A percentile compares a stretch with the other conserved stretches of the same genome.
These are phyloP conservation scores for Cyberlindnera xylosilytica DNA, from an alignment of 805 yeast genomes.

Conservation along the genomic window DNA sequence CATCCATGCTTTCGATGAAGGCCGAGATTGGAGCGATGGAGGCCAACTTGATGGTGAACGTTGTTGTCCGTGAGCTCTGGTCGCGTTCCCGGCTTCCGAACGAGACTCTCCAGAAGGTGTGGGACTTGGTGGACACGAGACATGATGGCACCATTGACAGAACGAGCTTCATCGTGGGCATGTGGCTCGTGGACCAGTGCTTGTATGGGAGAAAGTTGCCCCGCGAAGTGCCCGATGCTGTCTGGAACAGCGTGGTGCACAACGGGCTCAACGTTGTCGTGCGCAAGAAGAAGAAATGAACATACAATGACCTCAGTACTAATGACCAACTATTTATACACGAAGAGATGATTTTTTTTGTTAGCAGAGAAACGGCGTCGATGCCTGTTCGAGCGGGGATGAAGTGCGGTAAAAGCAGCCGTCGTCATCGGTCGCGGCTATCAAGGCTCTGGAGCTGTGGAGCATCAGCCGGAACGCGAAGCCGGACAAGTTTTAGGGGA, in stretches of 20 bases:
- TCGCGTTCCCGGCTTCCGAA: slow-evolving; percentile 66
- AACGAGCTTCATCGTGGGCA: slow-evolving; percentile 88
- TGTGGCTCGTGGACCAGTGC: slow-evolving; percentile 97
- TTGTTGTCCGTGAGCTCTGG: slow-evolving; percentile 80
- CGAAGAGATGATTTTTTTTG: too few species aligned
- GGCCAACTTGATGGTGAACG: slow-evolving; percentile 31
- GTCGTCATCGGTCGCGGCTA: too few species aligned
- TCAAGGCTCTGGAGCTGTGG: too few species aligned
- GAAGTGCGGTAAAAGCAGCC: too few species aligned
- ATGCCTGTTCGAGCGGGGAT: too few species aligned
- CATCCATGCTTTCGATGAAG: slow-evolving; percentile 29
- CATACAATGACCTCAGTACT: too few species aligned
- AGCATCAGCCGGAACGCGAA: too few species aligned
- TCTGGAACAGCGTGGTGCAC: slow-evolving; percentile 77
- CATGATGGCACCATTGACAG: slow-evolving; percentile 74
- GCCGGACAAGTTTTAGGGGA: too few species aligned
- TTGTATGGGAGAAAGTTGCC: slow-evolving; percentile 92
- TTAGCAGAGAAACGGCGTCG: too few species aligned
- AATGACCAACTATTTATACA: too few species aligned
- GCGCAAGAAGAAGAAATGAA: slow-evolving; percentile 22
- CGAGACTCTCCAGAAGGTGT: slow-evolving; percentile 57
- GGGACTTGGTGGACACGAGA: slow-evolving; percentile 67
- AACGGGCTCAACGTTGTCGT: slow-evolving; percentile 37
- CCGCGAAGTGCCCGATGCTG: slow-evolving; percentile 53
- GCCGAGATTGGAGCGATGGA: slow-evolving; percentile 14